These are phyloP conservation scores for Helminthosporium solani DNA, from an alignment of 2,329 filamentous ascomycete species.

Conservation along the genomic window DNA sequence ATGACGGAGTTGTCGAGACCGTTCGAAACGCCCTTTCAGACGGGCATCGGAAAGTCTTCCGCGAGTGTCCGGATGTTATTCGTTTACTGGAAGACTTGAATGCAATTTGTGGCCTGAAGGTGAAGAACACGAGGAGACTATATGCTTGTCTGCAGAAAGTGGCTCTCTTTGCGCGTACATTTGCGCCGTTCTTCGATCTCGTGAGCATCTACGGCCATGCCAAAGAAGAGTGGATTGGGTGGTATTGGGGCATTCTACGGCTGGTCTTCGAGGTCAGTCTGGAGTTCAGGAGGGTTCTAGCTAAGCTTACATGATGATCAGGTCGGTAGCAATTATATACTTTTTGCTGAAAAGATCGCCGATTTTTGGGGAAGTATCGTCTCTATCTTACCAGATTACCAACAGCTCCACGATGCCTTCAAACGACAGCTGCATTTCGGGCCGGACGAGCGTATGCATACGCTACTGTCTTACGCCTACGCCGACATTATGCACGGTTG, in stretches of 20 bases:
- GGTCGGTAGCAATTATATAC: conserved; percentile 20
- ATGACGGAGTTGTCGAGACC: conserved; percentile 21
- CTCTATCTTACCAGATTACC: conserved; percentile 24
- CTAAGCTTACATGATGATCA: conserved; percentile 6
- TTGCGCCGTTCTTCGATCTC: conserved; percentile 31
- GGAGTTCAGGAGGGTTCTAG: background rate
- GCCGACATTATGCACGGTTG: conserved; percentile 28
- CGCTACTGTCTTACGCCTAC: conserved; percentile 29
- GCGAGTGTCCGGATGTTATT: conserved; percentile 13
- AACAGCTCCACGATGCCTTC: conserved; percentile 19
- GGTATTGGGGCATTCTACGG: conserved; percentile 26
- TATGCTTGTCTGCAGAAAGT: conserved; percentile 21
- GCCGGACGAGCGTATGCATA: conserved; percentile 13
- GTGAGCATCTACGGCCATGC: conserved; percentile 19
- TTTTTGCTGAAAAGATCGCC: conserved; percentile 27
- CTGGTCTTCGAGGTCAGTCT: conserved; percentile 28
- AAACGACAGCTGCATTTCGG: conserved; percentile 9
- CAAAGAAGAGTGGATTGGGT: conserved; percentile 21
- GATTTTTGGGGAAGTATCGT: conserved; percentile 28
- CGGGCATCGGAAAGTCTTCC: conserved; percentile 17
- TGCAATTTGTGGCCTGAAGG: conserved; percentile 8
- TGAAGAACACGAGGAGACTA: conserved; percentile 13
- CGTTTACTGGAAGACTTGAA: conserved; percentile 23
- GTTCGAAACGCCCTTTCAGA: conserved; percentile 22
- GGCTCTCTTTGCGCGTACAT: conserved; percentile 19